Evolutionary conservation across 305 asterid species (phyloP), one percentile per base, ranked within the genome.

Genomic region (Euphrasia arctica): DNA sequence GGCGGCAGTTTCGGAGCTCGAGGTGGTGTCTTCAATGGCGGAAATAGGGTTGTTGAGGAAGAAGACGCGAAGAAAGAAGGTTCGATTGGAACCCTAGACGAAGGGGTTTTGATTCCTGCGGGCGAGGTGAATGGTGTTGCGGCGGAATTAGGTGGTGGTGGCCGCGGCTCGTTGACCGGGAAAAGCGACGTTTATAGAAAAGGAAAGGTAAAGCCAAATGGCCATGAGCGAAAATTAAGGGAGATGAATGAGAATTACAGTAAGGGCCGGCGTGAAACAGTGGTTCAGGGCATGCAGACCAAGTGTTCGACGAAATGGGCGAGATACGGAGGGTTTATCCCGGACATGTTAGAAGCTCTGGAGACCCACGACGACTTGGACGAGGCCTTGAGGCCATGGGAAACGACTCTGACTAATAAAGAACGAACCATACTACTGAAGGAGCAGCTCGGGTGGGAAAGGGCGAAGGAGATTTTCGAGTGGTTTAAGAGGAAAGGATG

Each of bases 221-320:
- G 66, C 28, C 12, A 14, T 48, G 56, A 41, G 54, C 41, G 55
- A 9, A 61, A 70, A 61, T 50, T 43, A 42, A 70, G 47, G 63
- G 32, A 67, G 1, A 67, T 9, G 49, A 13, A 14, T 60, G 72
- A 54, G 32, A 74, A 45, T 71, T 63, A 27, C 15, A 50, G 75
- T 60, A 54, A 61, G 47, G 70, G 4, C 71, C 60, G 52, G 34
- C 59, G 62, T 8, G 55, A 49, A 27, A 39, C 4, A 14, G 42
- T 36, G 42, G 70, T 41, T 60, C 73, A 74, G 67, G 65, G 54
- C 31, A 71, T 61, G 88, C 72, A 80, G 67, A 76, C 85, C 63
- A 85, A 65, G 62, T 79, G 98, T 80, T 87, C 88, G 91, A 87
- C 70, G 82, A 92, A 89, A 89, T 92, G 97, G 93, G 77, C 34